Percentiles rank a stretch among this genome's conserved stretches.
Evolutionary conservation across 1,284 basidiomycete genomes (phyloP).

Genomic region (Cryptococcus jaspeensis): DNA sequence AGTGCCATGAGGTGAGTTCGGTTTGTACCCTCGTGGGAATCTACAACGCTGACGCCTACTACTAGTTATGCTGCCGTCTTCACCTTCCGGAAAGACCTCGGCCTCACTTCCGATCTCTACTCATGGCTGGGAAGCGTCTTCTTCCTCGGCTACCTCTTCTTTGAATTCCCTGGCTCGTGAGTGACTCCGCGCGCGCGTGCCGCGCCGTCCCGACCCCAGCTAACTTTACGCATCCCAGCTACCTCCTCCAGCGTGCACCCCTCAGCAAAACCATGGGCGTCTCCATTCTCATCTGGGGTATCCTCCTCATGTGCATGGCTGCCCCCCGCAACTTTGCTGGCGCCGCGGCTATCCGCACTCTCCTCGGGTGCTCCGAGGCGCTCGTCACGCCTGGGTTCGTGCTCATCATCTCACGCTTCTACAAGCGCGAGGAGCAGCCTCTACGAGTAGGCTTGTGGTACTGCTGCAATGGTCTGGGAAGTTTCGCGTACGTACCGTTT

Average conservation of each 20-base stretch:
- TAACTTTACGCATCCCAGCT: neutral
- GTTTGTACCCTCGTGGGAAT: neutral
- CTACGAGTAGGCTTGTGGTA: conserved; percentile 16
- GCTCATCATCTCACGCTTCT: conserved; percentile 44
- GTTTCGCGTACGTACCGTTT: too few relatives aligned
- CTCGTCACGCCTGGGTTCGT: conserved; percentile 49
- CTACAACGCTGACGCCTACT: neutral
- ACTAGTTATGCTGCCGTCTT: conserved; percentile 46
- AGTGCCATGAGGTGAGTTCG: conserved; percentile 37
- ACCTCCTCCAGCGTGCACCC: conserved; percentile 32
- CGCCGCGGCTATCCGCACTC: conserved; percentile 38
- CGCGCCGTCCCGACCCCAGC: neutral
- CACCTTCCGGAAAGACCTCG: conserved; percentile 36
- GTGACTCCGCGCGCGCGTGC: neutral
- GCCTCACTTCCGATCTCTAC: conserved; percentile 17
- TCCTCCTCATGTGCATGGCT: conserved; percentile 41
- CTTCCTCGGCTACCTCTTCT: conserved; percentile 29
- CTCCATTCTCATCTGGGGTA: conserved; percentile 44
- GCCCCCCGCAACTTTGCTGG: conserved; percentile 39
- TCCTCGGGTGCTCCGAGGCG: conserved; percentile 44
- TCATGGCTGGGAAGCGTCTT: conserved; percentile 29
- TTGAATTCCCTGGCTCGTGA: conserved; percentile 37
- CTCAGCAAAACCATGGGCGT: conserved; percentile 33
- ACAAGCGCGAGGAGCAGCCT: conserved; percentile 45
- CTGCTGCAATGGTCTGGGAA: neutral